Percentiles rank a stretch among this genome's conserved stretches.
phyloP scores from a whole-genome alignment of 2,329 filamentous ascomycete species.

The Tolypocladium sp. region DNA sequence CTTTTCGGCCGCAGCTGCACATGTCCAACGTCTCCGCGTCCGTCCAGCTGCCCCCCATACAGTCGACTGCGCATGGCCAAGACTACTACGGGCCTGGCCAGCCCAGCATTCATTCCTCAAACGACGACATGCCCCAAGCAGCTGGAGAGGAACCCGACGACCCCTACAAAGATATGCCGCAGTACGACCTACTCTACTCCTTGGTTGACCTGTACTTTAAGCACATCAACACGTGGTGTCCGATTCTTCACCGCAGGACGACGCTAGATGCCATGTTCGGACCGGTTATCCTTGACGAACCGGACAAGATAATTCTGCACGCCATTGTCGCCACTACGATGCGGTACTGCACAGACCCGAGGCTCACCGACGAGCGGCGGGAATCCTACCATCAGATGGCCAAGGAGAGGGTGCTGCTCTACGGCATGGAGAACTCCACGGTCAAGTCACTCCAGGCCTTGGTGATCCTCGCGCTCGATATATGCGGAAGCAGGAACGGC shows the following conservation, averaged over 20 bases:
- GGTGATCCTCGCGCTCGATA: constrained; percentile 76
- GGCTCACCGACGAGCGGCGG: constrained; percentile 64
- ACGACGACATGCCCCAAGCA: constrained; percentile 39
- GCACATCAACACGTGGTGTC: constrained; percentile 76
- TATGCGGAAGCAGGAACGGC: constrained; percentile 80
- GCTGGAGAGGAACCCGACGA: constrained; percentile 12
- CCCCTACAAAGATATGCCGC: constrained; percentile 58
- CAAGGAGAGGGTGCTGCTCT: constrained; percentile 78
- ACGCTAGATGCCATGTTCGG: constrained; percentile 79
- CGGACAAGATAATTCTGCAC: constrained; percentile 74
- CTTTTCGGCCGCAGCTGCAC: constrained; percentile 35
- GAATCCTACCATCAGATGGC: constrained; percentile 70
- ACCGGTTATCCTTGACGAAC: constrained; percentile 64
- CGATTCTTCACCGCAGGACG: constrained; percentile 77
- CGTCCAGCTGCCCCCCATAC: constrained; percentile 24
- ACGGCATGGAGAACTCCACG: constrained; percentile 82
- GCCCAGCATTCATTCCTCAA: constrained; percentile 40
- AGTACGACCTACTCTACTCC: constrained; percentile 64
- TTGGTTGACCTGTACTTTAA: constrained; percentile 72
- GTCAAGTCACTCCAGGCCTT: constrained; percentile 82
- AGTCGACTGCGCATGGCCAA: constrained; percentile 32
- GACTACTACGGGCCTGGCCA: constrained; percentile 39
- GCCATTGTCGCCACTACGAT: constrained; percentile 84
- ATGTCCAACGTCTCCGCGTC: constrained; percentile 29
- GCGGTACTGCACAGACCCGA: constrained; percentile 69